Evolutionary conservation across 768 basidiomycete species (phyloP).

Genomic region (Fomitopsis pulvina): DNA sequence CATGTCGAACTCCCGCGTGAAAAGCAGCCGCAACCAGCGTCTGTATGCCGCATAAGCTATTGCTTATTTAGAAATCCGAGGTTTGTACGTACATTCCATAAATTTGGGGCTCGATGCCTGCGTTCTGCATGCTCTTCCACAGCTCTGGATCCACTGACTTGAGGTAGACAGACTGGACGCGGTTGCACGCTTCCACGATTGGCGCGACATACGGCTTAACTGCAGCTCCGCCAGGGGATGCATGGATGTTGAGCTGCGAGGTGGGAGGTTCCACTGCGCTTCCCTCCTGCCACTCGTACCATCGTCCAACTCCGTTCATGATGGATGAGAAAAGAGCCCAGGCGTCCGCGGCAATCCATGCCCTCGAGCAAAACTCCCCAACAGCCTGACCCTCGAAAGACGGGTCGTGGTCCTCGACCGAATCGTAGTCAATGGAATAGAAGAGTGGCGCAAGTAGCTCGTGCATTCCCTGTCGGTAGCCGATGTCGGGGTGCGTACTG

Average conservation of each 20-base stretch:
- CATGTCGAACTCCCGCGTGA: conserved; percentile 88
- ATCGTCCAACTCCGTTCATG: conserved; percentile 74
- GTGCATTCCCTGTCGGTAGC: conserved; percentile 99
- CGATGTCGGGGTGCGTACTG: conserved; percentile 69
- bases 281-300: conserved; percentile 49
- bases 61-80: not conserved
- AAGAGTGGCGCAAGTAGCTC: conserved; percentile 88
- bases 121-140: conserved; percentile 65
- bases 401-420: conserved; percentile 38
- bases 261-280: conserved; percentile 29
- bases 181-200: conserved; percentile 77
- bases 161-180: conserved; percentile 69
- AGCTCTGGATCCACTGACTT: conserved; percentile 75
- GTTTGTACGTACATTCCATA: conserved; percentile 76
- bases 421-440: conserved; percentile 79
- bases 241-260: conserved; percentile 37
- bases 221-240: conserved; percentile 37
- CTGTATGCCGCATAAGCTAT: conserved; percentile 32
- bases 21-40: conserved; percentile 90
- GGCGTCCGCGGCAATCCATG: conserved; percentile 79
- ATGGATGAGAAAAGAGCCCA: conserved; percentile 76
- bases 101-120: conserved; percentile 91
- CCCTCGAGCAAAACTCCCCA: conserved; percentile 54
- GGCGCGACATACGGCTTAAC: conserved; percentile 71
- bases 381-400: conserved; percentile 32